These are phyloP conservation scores for Phialophora expanda DNA, from an alignment of 2,329 filamentous ascomycete species.

Conservation along the genomic window DNA sequence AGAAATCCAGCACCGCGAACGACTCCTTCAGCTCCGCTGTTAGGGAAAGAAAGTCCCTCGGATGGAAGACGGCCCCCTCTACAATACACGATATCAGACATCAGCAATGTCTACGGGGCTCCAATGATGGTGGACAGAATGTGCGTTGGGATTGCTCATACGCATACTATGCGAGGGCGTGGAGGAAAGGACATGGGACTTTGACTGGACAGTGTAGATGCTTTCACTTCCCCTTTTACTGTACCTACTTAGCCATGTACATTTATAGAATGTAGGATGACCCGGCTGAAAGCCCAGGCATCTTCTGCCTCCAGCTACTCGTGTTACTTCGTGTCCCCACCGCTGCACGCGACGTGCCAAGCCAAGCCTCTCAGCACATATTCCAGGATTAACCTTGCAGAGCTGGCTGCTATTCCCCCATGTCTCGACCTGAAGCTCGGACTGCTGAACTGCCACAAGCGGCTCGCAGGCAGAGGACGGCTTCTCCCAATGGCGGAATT, in stretches of 20 bases:
- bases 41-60: not conserved
- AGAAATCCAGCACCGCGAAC: not conserved
- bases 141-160: not conserved
- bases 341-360: not conserved
- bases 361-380: not conserved
- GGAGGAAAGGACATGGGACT: not conserved
- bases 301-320: not conserved
- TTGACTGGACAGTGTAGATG: not conserved
- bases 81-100: not conserved
- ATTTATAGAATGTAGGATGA: not conserved
- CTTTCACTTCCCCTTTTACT: not conserved
- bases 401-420: not conserved
- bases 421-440: conserved; percentile 10
- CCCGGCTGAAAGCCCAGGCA: not conserved
- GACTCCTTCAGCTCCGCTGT: not conserved
- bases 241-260: not conserved
- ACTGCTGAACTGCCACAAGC: conserved; percentile 9
- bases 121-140: not conserved
- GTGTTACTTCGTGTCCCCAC: no score
- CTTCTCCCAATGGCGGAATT: not conserved
- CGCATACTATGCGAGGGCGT: not conserved
- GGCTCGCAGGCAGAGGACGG: not conserved
- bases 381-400: not conserved
- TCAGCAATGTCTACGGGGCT: not conserved
- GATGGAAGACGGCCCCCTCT: not conserved